phyloP scores from a whole-genome alignment of 768 basidiomycete species.

The Dacryopinax spathularia region DNA sequence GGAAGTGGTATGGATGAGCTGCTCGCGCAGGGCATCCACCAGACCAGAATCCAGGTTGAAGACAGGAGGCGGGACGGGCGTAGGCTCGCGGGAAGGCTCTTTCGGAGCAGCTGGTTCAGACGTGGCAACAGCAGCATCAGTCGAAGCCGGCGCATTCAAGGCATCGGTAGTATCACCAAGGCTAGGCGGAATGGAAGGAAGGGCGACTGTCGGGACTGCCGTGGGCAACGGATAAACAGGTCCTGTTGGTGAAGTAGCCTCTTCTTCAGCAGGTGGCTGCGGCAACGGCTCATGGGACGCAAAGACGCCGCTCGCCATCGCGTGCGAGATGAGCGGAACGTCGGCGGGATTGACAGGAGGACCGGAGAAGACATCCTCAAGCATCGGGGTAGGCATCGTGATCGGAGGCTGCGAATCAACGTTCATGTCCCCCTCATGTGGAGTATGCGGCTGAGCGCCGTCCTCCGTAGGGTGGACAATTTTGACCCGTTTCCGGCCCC shows the following conservation, averaged over 20 bases:
- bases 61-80: constrained; percentile 48
- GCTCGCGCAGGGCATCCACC: constrained; percentile 35
- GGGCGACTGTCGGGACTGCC: no score
- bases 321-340: background rate
- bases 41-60: constrained; percentile 49
- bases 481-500: background rate
- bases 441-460: background rate
- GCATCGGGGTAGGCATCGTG: background rate
- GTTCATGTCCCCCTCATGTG: background rate
- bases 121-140: constrained; percentile 11
- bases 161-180: background rate
- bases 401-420: background rate
- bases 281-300: background rate
- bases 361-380: background rate
- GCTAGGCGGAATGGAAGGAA: no score
- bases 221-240: constrained; percentile 2
- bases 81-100: constrained; percentile 34
- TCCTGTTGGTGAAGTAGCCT: background rate
- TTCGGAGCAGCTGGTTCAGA: constrained; percentile 18
- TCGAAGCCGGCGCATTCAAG: background rate
- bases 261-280: background rate
- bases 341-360: background rate
- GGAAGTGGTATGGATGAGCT: constrained; percentile 41
- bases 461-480: background rate
- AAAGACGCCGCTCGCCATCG: background rate